Evolutionary conservation across 495 filamentous ascomycete species (phyloP), one percentile per base, ranked within the genome.

Genomic region (Penicillium parvum): DNA sequence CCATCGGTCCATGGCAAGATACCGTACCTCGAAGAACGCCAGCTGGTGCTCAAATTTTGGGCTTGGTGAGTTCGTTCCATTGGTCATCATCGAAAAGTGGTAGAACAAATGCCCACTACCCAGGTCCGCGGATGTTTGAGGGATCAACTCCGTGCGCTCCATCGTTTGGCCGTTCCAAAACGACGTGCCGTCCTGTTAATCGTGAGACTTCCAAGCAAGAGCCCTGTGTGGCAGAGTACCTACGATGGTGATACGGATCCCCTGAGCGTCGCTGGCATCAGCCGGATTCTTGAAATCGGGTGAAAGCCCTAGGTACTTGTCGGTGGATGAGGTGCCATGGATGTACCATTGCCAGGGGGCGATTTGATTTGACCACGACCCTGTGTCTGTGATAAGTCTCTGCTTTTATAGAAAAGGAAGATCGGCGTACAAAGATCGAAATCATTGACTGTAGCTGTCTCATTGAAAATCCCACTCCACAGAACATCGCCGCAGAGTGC

Each of bases 311-410:
- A 85, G 73, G 48, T 85, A 84, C 37, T 75, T 50, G 11, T 68
- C 65, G 3, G 82, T 77, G 3, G 59, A 26, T 14, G 66, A 74
- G 6, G 61, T 54, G 3, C 82, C 82, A 65, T 85, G 77, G 61
- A 86, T 87, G 64, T 87, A 86, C 71, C 83, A 86, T 53, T 86
- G 81, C 61, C 79, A 87, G 1, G 79, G 75, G 2, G 79, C 79
- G 46, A 84, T 76, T 61, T 83, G 76, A 57, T 77, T 79, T 0
- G 65, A 64, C 77, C 77, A 87, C 9, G 75, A 79, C 83, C 82
- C 84, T 43, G 66, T 69, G 59, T 29, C 6, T 14, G 4, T 30
- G 14, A 3, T 40, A 22, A 44, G 27, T 36, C 18, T 22, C 12
- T 14, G 16, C n/a, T 8, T 33, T 9, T 17, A 1, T 5, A 32